These are phyloP conservation scores for Psophocarpus tetragonolobus DNA, from an alignment of 306 rosid species.

Conservation along the genomic window DNA sequence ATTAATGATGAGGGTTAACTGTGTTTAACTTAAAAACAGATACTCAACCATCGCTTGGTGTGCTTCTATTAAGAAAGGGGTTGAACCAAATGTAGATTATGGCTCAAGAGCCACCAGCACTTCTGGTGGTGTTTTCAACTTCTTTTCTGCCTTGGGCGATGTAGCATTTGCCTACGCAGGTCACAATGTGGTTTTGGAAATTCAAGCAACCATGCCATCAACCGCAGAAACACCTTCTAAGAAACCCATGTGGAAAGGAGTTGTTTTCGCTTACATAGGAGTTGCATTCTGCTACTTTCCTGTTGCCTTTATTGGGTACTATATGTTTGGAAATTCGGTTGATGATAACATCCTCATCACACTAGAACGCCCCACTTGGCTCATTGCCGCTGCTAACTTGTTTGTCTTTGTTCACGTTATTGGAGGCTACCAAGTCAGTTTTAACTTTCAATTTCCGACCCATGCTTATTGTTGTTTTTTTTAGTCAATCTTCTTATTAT, in stretches of 20 bases:
- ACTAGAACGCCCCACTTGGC: constrained; percentile 65
- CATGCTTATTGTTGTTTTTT: background rate
- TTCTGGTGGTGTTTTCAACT: constrained; percentile 39
- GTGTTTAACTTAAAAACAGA: constrained; percentile 32
- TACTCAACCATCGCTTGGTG: constrained; percentile 85
- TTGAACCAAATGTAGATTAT: constrained; percentile 44
- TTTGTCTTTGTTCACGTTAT: constrained; percentile 76
- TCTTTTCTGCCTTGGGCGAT: constrained; percentile 72
- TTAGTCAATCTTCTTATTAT: background rate
- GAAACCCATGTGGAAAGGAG: constrained; percentile 91
- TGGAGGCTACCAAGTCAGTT: constrained; percentile 72
- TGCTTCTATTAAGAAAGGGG: constrained; percentile 52
- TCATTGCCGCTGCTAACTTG: constrained; percentile 68
- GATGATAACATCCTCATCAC: constrained; percentile 49
- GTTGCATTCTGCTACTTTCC: constrained; percentile 89
- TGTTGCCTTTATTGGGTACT: constrained; percentile 66
- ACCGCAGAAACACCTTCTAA: constrained; percentile 73
- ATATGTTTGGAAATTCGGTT: constrained; percentile 57
- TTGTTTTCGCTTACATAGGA: constrained; percentile 62
- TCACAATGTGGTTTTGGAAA: constrained; percentile 83
- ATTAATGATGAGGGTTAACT: background rate
- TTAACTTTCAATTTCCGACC: background rate
- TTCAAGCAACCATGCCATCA: constrained; percentile 95
- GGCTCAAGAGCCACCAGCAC: background rate
- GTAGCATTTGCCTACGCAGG: constrained; percentile 95